These are phyloP conservation scores for Xeromyces bisporus DNA, from an alignment of 495 filamentous ascomycete species.

Conservation along the genomic window DNA sequence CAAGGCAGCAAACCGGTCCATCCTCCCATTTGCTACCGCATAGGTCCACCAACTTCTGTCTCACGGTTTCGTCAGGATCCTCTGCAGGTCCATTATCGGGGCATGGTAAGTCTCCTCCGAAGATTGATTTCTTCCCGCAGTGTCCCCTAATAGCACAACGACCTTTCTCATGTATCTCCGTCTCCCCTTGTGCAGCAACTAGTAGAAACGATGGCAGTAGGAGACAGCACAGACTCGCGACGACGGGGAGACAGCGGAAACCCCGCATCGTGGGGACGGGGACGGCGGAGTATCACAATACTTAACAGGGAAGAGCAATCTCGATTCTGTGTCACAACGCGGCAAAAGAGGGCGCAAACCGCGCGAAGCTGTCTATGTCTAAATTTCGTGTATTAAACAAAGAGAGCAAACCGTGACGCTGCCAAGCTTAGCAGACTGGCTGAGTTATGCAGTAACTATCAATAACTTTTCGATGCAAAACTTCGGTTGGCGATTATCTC, in stretches of 20 bases:
- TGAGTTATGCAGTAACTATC: too few relatives aligned
- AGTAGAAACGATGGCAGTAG: slow-evolving; percentile 10
- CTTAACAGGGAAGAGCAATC: neutral
- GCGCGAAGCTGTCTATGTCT: too few relatives aligned
- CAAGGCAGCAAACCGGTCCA: slow-evolving; percentile 67
- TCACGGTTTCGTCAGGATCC: slow-evolving; percentile 47
- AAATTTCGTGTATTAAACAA: too few relatives aligned
- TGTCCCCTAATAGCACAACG: slow-evolving; percentile 83
- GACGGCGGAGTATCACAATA: neutral
- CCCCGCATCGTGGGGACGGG: slow-evolving; percentile 18
- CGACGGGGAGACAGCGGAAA: slow-evolving; percentile 12
- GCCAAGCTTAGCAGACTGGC: too few relatives aligned
- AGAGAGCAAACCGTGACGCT: too few relatives aligned
- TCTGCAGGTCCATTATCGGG: slow-evolving; percentile 79
- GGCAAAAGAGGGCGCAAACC: too few relatives aligned
- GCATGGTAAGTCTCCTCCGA: slow-evolving; percentile 75
- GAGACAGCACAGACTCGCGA: slow-evolving; percentile 18
- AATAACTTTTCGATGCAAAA: too few relatives aligned
- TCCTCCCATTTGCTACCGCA: slow-evolving; percentile 76
- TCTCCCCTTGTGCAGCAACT: slow-evolving; percentile 25
- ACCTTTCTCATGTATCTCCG: slow-evolving; percentile 65
- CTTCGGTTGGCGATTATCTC: too few relatives aligned
- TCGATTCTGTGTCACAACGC: too few relatives aligned
- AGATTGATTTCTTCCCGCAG: slow-evolving; percentile 77
- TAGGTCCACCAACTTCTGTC: slow-evolving; percentile 61